Evolutionary conservation across 1,284 basidiomycete genomes (phyloP), one percentile per base, ranked within the genome.

Genomic region (Moesziomyces antarcticus): DNA sequence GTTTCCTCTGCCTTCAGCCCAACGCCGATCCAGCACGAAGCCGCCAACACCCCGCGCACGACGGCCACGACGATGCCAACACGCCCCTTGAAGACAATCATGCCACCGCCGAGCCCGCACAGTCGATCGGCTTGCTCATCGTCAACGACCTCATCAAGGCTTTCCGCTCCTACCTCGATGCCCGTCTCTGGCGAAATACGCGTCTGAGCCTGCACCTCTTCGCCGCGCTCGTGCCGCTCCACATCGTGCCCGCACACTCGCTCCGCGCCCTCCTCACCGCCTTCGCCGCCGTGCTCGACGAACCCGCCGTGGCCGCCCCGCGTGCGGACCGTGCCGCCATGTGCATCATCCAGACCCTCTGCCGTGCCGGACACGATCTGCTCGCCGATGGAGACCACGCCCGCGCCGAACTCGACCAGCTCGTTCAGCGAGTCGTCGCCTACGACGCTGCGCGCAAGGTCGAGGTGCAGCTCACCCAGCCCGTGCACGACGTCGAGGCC

Each of bases 271-370:
- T 94, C 13, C 87, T 96, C 25, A 89, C 90, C 66, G 91, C 92
- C 0, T 92, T 96, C 75, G 90, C 91, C 3, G 88, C 90, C 0
- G 94, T 96, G 3, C 86, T 97, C 25, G 92, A 94, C 73, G 94
- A 96, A 82, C 93, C 95, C 70, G 92, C 92, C 48, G 93, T 93
- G 2, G 93, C 93, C 6, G 90, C 93, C 68, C 90, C 90, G 33
- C 88, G 94, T 20, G 93, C 92, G 0, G 92, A 94, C 82, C 88
- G 90, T 49, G 93, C 93, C 0, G 91, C 92, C 1, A 85, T 93
- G 21, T 94, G 92, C 84, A 93, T 94, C 20, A 91, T 90, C 8
- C 93, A 97, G 82, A 93, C 92, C 10, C 86, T 97, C 35, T 78
- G 77, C 53, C 71, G 79, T 20, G 79, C 77, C 3, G 82, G 79